phyloP scores from a whole-genome alignment of 441 rosid species.

The Populus hybrid region DNA sequence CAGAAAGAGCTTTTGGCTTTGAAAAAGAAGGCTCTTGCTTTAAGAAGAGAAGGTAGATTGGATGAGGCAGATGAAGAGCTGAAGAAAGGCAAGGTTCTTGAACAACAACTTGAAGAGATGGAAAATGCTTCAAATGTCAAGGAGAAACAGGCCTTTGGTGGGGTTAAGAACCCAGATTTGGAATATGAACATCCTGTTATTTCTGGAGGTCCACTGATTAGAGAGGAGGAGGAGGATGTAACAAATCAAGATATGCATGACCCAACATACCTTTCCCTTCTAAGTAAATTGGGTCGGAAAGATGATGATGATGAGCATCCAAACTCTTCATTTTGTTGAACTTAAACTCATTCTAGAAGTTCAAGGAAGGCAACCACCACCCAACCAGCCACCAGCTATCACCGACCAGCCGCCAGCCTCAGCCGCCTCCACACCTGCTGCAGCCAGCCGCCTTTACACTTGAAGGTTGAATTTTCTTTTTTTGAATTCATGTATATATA shows the following conservation, averaged over 20 bases:
- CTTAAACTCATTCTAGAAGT: no score
- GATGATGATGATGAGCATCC: conserved; percentile 42
- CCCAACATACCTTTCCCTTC: conserved; percentile 56
- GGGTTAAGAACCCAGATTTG: conserved; percentile 22
- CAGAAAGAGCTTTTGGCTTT: conserved; percentile 76
- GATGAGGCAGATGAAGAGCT: conserved; percentile 75
- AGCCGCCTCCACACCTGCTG: no score
- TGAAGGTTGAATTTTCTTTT: no score
- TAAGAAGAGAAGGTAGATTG: conserved; percentile 71
- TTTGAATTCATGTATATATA: no score
- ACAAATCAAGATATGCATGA: conserved; percentile 70
- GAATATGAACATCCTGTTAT: conserved; percentile 24
- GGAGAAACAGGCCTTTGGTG: conserved; percentile 15
- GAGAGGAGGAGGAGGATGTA: conserved; percentile 48
- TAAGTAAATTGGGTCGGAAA: conserved; percentile 68
- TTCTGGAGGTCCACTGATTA: conserved; percentile 26
- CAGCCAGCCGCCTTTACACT: no score
- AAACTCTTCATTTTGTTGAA: conserved; percentile 5
- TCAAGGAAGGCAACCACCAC: no score
- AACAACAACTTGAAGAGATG: conserved; percentile 67
- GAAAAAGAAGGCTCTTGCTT: conserved; percentile 73
- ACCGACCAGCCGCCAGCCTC: no score
- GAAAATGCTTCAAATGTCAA: conserved; percentile 42
- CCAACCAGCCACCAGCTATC: no score
- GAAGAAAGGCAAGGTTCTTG: conserved; percentile 63